These are phyloP conservation scores for Rhizopogon vulgaris DNA, from an alignment of 768 basidiomycete genomes.

Conservation along the genomic window DNA sequence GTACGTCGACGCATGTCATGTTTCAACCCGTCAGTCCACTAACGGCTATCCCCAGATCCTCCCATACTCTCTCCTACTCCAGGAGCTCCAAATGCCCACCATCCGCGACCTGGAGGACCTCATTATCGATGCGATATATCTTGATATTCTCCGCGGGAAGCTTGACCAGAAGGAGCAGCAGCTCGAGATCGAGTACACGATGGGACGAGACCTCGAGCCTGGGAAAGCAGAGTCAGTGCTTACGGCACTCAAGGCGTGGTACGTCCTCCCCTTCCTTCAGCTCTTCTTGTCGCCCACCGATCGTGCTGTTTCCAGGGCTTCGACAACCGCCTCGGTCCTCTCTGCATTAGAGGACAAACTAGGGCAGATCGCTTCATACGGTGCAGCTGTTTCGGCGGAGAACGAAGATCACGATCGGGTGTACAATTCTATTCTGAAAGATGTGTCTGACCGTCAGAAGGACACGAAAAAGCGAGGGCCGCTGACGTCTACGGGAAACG, in stretches of 20 bases:
- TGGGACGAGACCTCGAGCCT: constrained; percentile 88
- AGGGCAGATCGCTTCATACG: constrained; percentile 41
- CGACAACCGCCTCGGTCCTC: constrained; percentile 66
- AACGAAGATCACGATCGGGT: constrained; percentile 50
- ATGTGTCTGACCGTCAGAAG: constrained; percentile 59
- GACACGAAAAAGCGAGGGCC: constrained; percentile 39
- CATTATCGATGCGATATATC: constrained; percentile 95
- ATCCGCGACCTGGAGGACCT: constrained; percentile 93
- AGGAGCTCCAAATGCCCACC: constrained; percentile 65
- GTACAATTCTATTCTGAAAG: constrained; percentile 50
- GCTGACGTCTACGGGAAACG: constrained; percentile 10
- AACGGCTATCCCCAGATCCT: constrained; percentile 52
- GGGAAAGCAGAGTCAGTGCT: constrained; percentile 58
- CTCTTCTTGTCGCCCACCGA: constrained; percentile 1
- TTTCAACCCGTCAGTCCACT: not conserved
- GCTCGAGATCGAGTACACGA: constrained; percentile 87
- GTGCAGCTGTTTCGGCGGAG: constrained; percentile 31
- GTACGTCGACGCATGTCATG: constrained; percentile 37
- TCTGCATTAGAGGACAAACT: constrained; percentile 70
- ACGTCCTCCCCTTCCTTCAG: constrained; percentile 13
- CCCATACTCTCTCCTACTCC: constrained; percentile 68
- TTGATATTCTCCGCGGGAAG: constrained; percentile 82
- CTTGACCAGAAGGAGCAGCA: constrained; percentile 90
- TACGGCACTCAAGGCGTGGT: constrained; percentile 64
- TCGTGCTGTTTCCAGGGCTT: constrained; percentile 43